Evolutionary conservation across 2,329 filamentous ascomycete genomes (phyloP).

Genomic region (Botryotinia globosa): DNA sequence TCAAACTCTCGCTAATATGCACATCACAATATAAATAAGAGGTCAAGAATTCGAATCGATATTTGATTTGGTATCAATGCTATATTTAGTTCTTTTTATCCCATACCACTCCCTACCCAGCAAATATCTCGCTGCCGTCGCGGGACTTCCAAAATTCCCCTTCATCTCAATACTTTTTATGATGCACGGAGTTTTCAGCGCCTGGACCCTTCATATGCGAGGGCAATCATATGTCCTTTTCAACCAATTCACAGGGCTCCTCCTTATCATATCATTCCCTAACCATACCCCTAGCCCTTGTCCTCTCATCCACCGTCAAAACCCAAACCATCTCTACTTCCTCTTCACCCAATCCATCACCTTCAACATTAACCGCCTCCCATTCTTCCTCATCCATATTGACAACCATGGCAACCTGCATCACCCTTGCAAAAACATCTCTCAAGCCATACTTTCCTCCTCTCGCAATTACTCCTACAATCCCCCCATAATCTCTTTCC

Average conservation of each 20-base stretch:
- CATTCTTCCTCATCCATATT: constrained; percentile 97
- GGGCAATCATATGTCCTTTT: background rate
- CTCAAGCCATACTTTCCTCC: constrained; percentile 73
- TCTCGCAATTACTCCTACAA: constrained; percentile 64
- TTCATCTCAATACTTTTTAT: background rate
- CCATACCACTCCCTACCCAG: background rate
- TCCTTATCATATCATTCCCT: constrained; percentile 22
- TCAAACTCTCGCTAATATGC: background rate
- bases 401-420: constrained; percentile 80
- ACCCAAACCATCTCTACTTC: constrained; percentile 70
- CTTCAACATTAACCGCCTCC: constrained; percentile 64
- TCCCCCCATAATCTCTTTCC: constrained; percentile 77
- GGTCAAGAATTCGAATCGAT: background rate
- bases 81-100: background rate
- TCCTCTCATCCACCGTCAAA: constrained; percentile 69
- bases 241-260: background rate
- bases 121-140: background rate
- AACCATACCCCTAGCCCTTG: constrained; percentile 68
- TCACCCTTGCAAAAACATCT: constrained; percentile 72
- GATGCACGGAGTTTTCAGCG: background rate
- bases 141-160: background rate
- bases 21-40: background rate
- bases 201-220: background rate
- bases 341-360: constrained; percentile 41
- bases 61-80: background rate